phyloP scores from a whole-genome alignment of 164 flowering plant genomes.

The Liquidambar formosana region DNA sequence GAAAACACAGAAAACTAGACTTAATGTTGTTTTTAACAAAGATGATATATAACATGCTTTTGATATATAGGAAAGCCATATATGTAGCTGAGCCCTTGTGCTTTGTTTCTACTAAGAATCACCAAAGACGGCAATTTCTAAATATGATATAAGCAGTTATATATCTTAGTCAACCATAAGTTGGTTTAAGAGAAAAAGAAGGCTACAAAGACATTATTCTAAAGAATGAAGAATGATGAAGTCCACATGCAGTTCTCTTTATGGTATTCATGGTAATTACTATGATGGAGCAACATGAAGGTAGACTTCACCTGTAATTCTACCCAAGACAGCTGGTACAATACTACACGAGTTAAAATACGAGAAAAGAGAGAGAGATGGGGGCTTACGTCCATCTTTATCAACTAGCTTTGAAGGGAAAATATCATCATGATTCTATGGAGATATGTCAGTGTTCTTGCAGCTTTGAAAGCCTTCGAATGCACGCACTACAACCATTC shows the following conservation, averaged over 20 bases:
- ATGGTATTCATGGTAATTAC: slow-evolving; percentile 5
- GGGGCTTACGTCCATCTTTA: not conserved
- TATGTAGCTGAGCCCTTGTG: no score
- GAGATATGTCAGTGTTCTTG: slow-evolving; percentile 20
- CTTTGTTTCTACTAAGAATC: no score
- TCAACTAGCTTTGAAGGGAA: slow-evolving; percentile 20
- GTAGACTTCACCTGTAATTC: slow-evolving; percentile 10
- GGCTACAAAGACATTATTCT: slow-evolving; percentile 1
- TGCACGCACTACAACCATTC: slow-evolving; percentile 21
- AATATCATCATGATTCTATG: slow-evolving; percentile 29
- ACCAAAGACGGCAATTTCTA: no score
- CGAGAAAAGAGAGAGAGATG: slow-evolving; percentile 10
- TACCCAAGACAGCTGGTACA: not conserved
- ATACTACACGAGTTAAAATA: not conserved
- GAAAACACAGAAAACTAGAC: no score
- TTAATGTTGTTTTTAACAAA: no score
- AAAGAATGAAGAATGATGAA: slow-evolving; percentile 14
- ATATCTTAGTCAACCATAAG: slow-evolving; percentile 4
- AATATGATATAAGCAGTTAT: no score
- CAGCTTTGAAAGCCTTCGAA: slow-evolving; percentile 39
- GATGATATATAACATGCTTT: no score
- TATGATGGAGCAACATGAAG: slow-evolving; percentile 15
- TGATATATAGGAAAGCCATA: no score
- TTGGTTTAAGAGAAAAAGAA: not conserved
- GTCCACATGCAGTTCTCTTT: slow-evolving; percentile 18